Percentiles rank a stretch among this genome's conserved stretches.
These are phyloP conservation scores for Lipomyces kockii DNA, from an alignment of 805 yeast genomes.

Conservation along the genomic window DNA sequence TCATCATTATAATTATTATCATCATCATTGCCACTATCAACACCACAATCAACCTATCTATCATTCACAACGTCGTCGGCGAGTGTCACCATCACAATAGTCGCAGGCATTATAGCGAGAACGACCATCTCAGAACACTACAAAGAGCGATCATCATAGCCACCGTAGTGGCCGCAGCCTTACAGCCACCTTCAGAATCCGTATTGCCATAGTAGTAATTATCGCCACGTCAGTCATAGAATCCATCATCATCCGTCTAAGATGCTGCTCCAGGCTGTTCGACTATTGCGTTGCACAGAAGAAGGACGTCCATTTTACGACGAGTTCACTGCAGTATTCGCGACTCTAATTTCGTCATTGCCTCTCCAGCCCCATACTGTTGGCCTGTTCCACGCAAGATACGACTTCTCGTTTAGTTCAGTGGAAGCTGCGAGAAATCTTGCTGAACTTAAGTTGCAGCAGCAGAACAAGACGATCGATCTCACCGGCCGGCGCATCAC, in stretches of 20 bases:
- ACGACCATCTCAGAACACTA: background rate
- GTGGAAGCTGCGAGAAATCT: conserved; percentile 59
- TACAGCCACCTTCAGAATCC: background rate
- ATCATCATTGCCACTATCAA: background rate
- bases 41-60: background rate
- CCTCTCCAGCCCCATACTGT: conserved; percentile 47
- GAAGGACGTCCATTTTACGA: conserved; percentile 30
- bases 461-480: conserved; percentile 51
- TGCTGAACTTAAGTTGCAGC: conserved; percentile 53
- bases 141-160: too few relatives aligned
- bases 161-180: too few relatives aligned
- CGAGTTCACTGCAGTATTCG: conserved; percentile 65
- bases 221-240: background rate
- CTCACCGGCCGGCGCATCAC: conserved; percentile 43
- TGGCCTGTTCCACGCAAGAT: conserved; percentile 44
- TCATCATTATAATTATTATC: too few relatives aligned
- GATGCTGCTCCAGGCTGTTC: conserved; percentile 25
- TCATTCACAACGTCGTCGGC: too few relatives aligned
- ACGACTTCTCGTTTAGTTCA: conserved; percentile 60
- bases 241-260: background rate
- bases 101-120: background rate
- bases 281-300: conserved; percentile 25
- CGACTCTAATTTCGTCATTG: conserved; percentile 55
- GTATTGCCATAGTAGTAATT: background rate
- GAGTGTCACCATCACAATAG: too few relatives aligned